Percentiles rank a stretch among this genome's conserved stretches.
These are phyloP conservation scores for Pythium periplocum DNA, from an alignment of 352 stramenopile species.

Conservation along the genomic window DNA sequence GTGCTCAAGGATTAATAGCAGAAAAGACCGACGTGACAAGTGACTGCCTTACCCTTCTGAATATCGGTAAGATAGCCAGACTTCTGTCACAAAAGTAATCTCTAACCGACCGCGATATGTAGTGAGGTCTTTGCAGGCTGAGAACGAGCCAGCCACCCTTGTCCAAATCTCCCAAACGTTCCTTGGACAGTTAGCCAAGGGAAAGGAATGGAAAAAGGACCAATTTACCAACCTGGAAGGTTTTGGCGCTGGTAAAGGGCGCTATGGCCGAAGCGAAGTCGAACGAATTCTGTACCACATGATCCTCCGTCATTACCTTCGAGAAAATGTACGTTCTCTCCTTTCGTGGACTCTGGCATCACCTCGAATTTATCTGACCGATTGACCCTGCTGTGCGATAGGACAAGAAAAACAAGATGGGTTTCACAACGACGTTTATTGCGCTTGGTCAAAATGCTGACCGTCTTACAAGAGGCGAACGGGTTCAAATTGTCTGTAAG, in stretches of 20 bases:
- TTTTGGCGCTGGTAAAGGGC: constrained; percentile 66
- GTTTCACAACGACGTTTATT: constrained; percentile 84
- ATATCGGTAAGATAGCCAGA: constrained; percentile 45
- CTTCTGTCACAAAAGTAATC: not conserved
- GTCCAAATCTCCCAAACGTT: constrained; percentile 75
- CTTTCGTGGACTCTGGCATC: not conserved
- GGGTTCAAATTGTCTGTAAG: constrained; percentile 76
- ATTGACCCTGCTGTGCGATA: constrained; percentile 6
- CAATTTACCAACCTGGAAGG: constrained; percentile 50
- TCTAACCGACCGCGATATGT: constrained; percentile 5
- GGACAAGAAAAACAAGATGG: constrained; percentile 78
- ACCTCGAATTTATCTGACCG: no score
- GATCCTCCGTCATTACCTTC: constrained; percentile 79
- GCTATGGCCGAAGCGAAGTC: constrained; percentile 72
- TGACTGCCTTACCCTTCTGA: constrained; percentile 54
- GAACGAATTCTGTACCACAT: constrained; percentile 87
- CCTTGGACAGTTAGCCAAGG: constrained; percentile 58
- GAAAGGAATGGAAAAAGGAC: constrained; percentile 64
- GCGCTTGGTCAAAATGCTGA: constrained; percentile 43
- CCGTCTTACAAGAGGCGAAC: constrained; percentile 53
- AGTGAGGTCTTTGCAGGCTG: constrained; percentile 60
- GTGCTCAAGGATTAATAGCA: constrained; percentile 47
- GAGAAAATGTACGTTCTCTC: constrained; percentile 45
- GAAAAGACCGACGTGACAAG: constrained; percentile 76
- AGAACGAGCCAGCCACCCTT: constrained; percentile 56